Conservation (phyloP, 2,329 filamentous ascomycete species). For the Aciculosporium take region DNA sequence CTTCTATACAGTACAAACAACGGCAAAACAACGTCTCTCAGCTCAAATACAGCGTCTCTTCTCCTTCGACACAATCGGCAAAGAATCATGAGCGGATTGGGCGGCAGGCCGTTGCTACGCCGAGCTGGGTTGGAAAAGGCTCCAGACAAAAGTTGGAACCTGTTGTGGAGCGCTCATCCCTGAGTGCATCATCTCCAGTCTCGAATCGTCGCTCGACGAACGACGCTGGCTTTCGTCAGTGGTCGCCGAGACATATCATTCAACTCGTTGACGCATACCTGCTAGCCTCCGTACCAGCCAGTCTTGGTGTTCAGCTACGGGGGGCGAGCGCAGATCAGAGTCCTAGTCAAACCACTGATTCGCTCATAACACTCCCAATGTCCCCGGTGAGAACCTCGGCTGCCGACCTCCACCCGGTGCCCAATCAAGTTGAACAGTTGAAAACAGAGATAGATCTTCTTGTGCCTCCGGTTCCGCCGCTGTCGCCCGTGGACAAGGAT, state of each 20-base stretch:
- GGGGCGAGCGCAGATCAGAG: background rate
- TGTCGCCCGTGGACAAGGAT: background rate
- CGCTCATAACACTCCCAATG: background rate
- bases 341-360: background rate
- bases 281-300: background rate
- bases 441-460: conserved; percentile 3
- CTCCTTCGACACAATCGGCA: background rate
- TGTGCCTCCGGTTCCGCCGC: conserved; percentile 6
- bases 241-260: conserved; percentile 31
- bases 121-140: background rate
- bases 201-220: conserved; percentile 29
- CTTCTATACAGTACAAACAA: conserved; percentile 31
- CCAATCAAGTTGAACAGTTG: background rate
- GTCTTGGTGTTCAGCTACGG: background rate
- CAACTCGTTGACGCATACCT: background rate
- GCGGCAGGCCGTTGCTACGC: conserved; percentile 22
- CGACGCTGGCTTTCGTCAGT: conserved; percentile 27
- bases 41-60: conserved; percentile 13
- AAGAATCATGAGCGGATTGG: conserved; percentile 16
- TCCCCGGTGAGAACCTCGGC: background rate
- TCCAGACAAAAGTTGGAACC: conserved; percentile 3
- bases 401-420: background rate
- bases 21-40: conserved; percentile 20
- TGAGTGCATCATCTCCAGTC: conserved; percentile 13
- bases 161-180: conserved; percentile 1